These are phyloP conservation scores for Venturia pyrina DNA, from an alignment of 2,329 filamentous ascomycete genomes.

Conservation along the genomic window DNA sequence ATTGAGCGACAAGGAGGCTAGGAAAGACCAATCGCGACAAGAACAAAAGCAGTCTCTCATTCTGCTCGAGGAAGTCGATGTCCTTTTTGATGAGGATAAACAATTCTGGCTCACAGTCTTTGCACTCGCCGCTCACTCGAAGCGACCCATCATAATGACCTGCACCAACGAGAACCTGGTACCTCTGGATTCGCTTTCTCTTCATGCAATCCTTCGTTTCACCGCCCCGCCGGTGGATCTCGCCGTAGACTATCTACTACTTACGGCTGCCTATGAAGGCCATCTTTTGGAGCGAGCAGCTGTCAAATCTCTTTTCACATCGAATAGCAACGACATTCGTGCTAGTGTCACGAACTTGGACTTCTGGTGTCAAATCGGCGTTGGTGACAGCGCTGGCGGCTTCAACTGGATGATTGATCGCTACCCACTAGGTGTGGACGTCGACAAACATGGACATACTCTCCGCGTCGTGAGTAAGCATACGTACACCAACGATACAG, in stretches of 20 bases:
- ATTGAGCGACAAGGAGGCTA: constrained; percentile 21
- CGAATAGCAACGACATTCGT: constrained; percentile 62
- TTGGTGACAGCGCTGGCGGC: constrained; percentile 80
- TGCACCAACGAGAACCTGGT: constrained; percentile 87
- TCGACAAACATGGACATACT: constrained; percentile 55
- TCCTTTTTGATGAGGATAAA: constrained; percentile 91
- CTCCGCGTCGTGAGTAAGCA: constrained; percentile 71
- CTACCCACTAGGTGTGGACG: constrained; percentile 62
- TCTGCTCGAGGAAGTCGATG: constrained; percentile 83
- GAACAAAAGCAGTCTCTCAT: constrained; percentile 87
- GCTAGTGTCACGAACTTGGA: constrained; percentile 75
- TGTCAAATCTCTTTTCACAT: constrained; percentile 59
- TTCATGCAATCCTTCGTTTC: constrained; percentile 74
- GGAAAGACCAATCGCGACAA: constrained; percentile 23
- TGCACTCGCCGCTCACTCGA: constrained; percentile 70
- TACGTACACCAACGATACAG: constrained; percentile 50
- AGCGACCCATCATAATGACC: constrained; percentile 86
- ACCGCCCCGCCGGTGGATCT: constrained; percentile 53
- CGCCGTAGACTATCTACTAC: constrained; percentile 68
- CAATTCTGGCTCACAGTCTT: constrained; percentile 84
- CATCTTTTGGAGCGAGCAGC: constrained; percentile 63
- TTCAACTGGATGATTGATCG: constrained; percentile 80
- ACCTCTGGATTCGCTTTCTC: constrained; percentile 60
- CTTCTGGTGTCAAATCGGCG: constrained; percentile 94
- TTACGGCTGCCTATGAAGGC: constrained; percentile 80